Evolutionary conservation across 768 basidiomycete species (phyloP), one percentile per base, ranked within the genome.

Genomic region (Lactarius quietus): DNA sequence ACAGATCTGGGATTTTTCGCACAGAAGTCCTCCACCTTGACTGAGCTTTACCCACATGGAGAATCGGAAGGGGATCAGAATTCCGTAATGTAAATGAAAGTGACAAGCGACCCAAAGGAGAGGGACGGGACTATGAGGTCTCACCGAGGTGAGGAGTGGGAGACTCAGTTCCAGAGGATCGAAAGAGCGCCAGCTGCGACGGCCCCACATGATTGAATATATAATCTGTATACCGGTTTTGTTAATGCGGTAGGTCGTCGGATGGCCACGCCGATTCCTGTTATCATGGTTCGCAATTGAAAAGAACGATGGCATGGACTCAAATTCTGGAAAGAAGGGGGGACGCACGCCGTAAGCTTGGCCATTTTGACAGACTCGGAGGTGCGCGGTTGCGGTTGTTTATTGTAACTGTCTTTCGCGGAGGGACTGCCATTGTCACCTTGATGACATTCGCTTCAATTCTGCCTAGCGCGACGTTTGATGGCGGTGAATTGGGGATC

Each of bases 11-110:
- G 18, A 55, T 48, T 39, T 31, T 67, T 63, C 39, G 65, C 41
- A 61, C 51, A 58, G 56, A 66, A 62, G 61, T 43, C 56, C 59
- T 57, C 61, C 65, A 62, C 33, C 59, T 66, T 62, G 65, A 45
- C 48, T 62, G 60, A 38, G 57, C 20, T 66, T 63, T 68, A 63
- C 58, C 68, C 68, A 62, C 68, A 68, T 68, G 68, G 66, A 68
- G 68, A 61, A 60, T 60, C 38, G 66, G 61, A 61, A 68, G 39
- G 35, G 58, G 33, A 69, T 69, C 68, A 69, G 68, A 68, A 61
- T 69, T 69, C 66, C 68, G 66, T 69, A 67, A 69, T 58, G 58
- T 43, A 45, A 66, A 67, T 65, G 64, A 67, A 38, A 65, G 43
- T 62, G 61, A 66, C 60, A 66, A 58, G 56, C 57, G 65, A 66